These are phyloP conservation scores for Pichia occidentalis DNA, from an alignment of 805 yeast species.

Conservation along the genomic window DNA sequence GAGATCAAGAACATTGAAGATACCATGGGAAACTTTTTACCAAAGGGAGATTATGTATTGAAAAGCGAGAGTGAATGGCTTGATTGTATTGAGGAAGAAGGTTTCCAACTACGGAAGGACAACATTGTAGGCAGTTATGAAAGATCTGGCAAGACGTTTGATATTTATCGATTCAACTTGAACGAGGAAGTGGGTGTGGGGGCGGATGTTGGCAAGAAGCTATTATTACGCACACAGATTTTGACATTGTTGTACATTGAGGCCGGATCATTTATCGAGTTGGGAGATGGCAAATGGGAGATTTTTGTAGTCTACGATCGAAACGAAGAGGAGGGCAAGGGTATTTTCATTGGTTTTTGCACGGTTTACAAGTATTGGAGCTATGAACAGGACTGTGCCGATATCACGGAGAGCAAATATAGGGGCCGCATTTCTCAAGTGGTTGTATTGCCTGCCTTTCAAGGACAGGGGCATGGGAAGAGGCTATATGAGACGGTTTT, in stretches of 20 bases:
- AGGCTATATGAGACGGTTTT: slow-evolving; percentile 52
- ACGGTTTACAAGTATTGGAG: slow-evolving; percentile 83
- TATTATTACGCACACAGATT: slow-evolving; percentile 69
- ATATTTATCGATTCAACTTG: slow-evolving; percentile 46
- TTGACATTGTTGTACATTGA: slow-evolving; percentile 82
- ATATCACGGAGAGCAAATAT: slow-evolving; percentile 24
- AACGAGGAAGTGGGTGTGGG: slow-evolving; percentile 8
- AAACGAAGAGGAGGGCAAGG: slow-evolving; percentile 27
- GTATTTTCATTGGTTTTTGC: slow-evolving; percentile 65
- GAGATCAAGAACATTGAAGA: slow-evolving; percentile 55
- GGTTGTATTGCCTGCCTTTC: slow-evolving; percentile 77
- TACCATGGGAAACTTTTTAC: slow-evolving; percentile 52
- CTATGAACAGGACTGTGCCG: slow-evolving; percentile 38
- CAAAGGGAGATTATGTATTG: slow-evolving; percentile 46
- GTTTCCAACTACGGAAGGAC: slow-evolving; percentile 29
- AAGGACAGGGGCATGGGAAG: slow-evolving; percentile 66
- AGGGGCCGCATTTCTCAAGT: slow-evolving; percentile 86
- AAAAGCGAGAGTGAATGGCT: slow-evolving; percentile 69
- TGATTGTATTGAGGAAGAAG: slow-evolving; percentile 43
- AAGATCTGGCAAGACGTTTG: slow-evolving; percentile 35
- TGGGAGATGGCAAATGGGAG: slow-evolving; percentile 73
- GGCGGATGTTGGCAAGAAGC: slow-evolving; percentile 37
- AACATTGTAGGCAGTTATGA: slow-evolving; percentile 18
- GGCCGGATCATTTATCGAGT: slow-evolving; percentile 86
- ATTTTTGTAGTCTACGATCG: slow-evolving; percentile 48